Evolutionary conservation across 2,329 filamentous ascomycete genomes (phyloP).

Genomic region (Sporothrix luriei): DNA sequence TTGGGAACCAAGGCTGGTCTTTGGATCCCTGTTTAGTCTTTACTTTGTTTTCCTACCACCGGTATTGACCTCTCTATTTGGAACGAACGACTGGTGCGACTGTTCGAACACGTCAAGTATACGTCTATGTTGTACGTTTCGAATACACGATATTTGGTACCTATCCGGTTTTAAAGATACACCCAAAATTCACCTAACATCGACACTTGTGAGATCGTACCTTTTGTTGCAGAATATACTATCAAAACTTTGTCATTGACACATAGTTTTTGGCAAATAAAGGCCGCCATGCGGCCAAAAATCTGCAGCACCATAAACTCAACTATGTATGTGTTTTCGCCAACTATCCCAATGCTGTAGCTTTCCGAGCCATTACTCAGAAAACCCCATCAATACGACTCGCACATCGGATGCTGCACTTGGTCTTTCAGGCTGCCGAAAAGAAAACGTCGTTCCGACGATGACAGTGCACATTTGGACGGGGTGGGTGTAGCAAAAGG

Average conservation of each 20-base stretch:
- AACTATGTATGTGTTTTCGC: background rate
- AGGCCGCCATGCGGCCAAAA: no score
- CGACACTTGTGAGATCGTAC: no score
- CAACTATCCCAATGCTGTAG: no score
- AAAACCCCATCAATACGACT: no score
- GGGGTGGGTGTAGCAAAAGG: no score
- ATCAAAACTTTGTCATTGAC: background rate
- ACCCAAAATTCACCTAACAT: no score
- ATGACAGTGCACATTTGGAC: no score
- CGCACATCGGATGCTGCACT: no score
- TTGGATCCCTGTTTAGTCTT: background rate
- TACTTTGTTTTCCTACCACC: background rate
- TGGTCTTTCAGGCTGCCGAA: no score
- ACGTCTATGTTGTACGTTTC: background rate
- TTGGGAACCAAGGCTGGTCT: background rate
- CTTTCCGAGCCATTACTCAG: no score
- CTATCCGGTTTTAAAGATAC: background rate
- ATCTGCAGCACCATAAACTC: background rate
- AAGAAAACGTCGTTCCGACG: no score
- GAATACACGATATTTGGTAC: background rate
- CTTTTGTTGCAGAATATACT: background rate
- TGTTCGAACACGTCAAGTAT: background rate
- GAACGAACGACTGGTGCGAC: background rate
- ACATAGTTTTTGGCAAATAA: background rate
- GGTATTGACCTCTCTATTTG: background rate